Evolutionary conservation across 495 filamentous ascomycete genomes (phyloP), one percentile per base, ranked within the genome.

Genomic region (Podospora tetraspora): DNA sequence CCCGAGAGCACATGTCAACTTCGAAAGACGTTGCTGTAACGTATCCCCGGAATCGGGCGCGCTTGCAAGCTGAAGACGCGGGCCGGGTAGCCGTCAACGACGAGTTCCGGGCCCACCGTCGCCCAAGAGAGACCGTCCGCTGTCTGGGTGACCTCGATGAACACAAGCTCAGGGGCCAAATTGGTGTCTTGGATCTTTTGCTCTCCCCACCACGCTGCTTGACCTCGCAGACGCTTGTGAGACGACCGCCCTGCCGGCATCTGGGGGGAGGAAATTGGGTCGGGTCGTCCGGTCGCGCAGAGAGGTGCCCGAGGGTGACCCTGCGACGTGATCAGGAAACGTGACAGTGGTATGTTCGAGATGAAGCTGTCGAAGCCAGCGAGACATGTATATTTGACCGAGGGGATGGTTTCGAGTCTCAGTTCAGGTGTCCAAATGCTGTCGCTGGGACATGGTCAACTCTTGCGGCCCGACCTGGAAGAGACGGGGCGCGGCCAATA

Each of bases 401-500:
- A n/a, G 19, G 43, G 43, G 61, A 62, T 32, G 19, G 61, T 7
- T 30, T 32, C 19, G 32, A 37, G 27, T 32, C 27, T 30, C 27
- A 32, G 61, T 30, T 32, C 61, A n/a, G 61, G 27, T 22, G 61
- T 30, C 19, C 61, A 12, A 56, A 10, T 23, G 62, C 23, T 27
- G 43, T 52, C 11, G 21, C 43, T 64, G n/a, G 37, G 62, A 52
- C 12, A 10, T 13, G 59, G 52, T n/a, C 43, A 13, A 16, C 27
- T 32, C 12, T n/a, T 58, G 52, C 57, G 27, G 27, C 21, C 56
- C 8, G 25, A 66, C 43, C 24, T 25, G 27, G 52, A 43, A 4
- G 19, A 23, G 32, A 37, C 23, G 21, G 24, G 57, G 22, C 61
- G 57, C 32, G 56, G 59, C 23, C 62, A 66, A 71, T 71, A 63